Conservation (phyloP, 345 rosid species). For the Mercurialis annua region DNA sequence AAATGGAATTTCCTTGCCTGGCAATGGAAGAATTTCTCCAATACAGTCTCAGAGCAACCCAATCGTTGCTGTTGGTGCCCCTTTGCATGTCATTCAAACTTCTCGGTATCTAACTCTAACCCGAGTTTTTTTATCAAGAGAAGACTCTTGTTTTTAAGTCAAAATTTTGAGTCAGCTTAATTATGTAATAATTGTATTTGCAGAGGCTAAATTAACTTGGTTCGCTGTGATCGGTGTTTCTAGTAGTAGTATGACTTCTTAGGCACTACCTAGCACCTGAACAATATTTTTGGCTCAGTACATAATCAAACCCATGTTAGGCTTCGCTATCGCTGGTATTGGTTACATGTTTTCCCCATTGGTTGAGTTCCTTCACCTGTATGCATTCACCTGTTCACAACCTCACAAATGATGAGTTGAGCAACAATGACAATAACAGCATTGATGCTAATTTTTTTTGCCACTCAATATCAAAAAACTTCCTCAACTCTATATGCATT, state of each 20-base stretch:
- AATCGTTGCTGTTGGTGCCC: constrained; percentile 35
- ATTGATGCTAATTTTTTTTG: neutral
- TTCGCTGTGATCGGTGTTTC: neutral
- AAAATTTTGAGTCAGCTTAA: neutral
- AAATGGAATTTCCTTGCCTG: constrained; percentile 29
- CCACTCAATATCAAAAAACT: neutral
- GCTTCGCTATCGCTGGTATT: constrained; percentile 82
- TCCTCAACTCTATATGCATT: neutral
- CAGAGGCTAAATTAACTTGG: neutral
- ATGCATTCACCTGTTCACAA: neutral
- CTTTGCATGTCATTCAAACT: too few species aligned
- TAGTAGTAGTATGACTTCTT: constrained; percentile 11
- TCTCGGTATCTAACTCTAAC: constrained; percentile 39
- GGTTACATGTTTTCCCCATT: neutral
- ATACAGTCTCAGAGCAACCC: constrained; percentile 33
- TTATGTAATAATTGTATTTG: neutral
- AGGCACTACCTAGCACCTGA: constrained; percentile 37
- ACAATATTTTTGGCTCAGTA: constrained; percentile 71
- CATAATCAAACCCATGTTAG: constrained; percentile 80
- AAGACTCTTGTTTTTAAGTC: neutral
- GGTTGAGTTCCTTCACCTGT: neutral
- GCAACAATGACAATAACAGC: neutral
- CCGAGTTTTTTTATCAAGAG: constrained; percentile 17
- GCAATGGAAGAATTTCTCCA: constrained; percentile 32
- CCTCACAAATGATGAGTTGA: neutral